phyloP scores from a whole-genome alignment of 2,329 filamentous ascomycete genomes.

The Cladosporium sp. region DNA sequence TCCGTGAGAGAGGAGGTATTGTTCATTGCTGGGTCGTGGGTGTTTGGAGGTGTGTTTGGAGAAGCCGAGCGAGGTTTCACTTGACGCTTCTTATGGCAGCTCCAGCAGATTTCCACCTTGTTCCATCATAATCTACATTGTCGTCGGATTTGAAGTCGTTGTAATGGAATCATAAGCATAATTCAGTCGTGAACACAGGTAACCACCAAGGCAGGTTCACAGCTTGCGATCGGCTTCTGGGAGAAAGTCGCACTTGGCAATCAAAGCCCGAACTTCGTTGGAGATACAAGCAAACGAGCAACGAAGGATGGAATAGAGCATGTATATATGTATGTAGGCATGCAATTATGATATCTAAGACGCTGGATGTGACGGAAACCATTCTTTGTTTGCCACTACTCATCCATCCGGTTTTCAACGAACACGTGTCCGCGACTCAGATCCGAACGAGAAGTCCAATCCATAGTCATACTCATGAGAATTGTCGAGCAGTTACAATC shows the following conservation, averaged over 20 bases:
- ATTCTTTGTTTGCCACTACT: background rate
- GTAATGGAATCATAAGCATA: background rate
- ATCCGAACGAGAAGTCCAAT: background rate
- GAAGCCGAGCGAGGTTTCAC: background rate
- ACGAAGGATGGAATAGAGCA: background rate
- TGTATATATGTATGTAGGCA: background rate
- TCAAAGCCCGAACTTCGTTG: background rate
- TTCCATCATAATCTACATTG: background rate
- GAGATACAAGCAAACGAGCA: background rate
- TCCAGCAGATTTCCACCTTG: background rate
- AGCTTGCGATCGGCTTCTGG: background rate
- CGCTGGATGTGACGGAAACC: background rate
- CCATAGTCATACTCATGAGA: background rate
- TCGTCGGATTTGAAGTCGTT: background rate
- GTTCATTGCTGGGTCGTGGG: slow-evolving; percentile 7
- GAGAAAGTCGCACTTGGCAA: background rate
- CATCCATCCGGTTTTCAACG: background rate
- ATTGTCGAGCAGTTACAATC: background rate
- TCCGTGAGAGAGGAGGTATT: slow-evolving; percentile 4
- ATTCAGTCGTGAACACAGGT: background rate
- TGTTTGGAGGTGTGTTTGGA: background rate
- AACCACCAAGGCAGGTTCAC: background rate
- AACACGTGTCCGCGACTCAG: background rate
- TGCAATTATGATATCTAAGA: background rate
- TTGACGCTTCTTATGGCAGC: background rate